These are phyloP conservation scores for Chytridium lagenaria DNA, from an alignment of 371 early-diverging fungal species.

Conservation along the genomic window DNA sequence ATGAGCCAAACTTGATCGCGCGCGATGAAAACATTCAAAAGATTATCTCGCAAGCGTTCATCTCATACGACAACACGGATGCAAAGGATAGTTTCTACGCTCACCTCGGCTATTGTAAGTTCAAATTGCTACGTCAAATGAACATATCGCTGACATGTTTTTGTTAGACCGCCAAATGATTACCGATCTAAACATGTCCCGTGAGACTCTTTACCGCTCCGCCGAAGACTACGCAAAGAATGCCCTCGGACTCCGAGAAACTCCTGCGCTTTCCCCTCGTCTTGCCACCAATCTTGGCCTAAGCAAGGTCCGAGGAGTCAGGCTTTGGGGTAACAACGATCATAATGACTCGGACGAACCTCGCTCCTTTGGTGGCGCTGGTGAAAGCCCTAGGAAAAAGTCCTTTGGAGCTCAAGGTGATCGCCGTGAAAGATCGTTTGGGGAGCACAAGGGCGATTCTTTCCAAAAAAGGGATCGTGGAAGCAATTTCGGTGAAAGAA, in stretches of 20 bases:
- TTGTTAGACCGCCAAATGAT: not conserved
- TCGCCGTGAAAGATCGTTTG: no score
- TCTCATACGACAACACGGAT: not conserved
- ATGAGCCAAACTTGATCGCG: constrained; percentile 1
- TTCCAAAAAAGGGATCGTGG: no score
- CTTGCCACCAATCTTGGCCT: constrained; percentile 18
- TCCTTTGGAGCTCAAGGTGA: constrained; percentile 8
- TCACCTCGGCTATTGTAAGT: constrained; percentile 31
- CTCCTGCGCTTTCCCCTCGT: constrained; percentile 1
- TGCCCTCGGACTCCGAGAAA: not conserved
- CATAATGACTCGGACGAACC: not conserved
- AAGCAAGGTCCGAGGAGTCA: constrained; percentile 5
- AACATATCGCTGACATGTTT: no score
- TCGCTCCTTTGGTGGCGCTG: constrained; percentile 1
- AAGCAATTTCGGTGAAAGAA: no score
- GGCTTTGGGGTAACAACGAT: constrained; percentile 4
- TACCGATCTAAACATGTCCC: not conserved
- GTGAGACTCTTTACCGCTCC: not conserved
- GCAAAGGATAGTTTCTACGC: constrained; percentile 22
- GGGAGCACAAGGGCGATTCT: no score
- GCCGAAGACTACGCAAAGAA: constrained; percentile 14
- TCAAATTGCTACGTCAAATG: no score
- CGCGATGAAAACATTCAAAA: not conserved
- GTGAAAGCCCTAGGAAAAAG: not conserved
- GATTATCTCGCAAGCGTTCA: constrained; percentile 12